These are phyloP conservation scores for Schizophyllum amplum DNA, from an alignment of 1,284 basidiomycete species.

Conservation along the genomic window DNA sequence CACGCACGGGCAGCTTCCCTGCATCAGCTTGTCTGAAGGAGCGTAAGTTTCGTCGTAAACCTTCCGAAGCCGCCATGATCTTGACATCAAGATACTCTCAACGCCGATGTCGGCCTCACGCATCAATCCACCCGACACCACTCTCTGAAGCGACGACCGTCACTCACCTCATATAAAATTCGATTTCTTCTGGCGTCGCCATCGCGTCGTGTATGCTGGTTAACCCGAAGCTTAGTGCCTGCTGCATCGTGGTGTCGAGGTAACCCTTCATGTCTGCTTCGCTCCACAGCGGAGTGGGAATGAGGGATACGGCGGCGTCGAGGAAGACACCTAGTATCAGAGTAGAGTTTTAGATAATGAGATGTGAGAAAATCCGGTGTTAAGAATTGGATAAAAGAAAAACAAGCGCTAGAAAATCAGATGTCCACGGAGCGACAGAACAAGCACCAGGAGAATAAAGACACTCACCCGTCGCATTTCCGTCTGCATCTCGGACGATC, in stretches of 20 bases:
- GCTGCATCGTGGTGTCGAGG: conserved; percentile 52
- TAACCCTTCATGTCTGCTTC: conserved; percentile 51
- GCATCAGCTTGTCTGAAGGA: not conserved
- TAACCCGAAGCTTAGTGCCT: conserved; percentile 69
- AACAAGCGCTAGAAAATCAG: no score
- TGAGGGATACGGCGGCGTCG: conserved; percentile 66
- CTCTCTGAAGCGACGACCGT: not conserved
- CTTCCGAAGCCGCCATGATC: conserved; percentile 1
- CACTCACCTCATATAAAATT: conserved; percentile 59
- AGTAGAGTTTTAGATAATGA: not conserved
- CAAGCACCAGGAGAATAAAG: conserved; percentile 20
- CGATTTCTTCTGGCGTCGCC: conserved; percentile 42
- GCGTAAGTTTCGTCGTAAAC: not conserved
- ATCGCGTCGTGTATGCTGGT: conserved; percentile 82
- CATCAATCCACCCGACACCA: no score
- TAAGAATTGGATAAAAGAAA: no score
- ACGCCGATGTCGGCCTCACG: conserved; percentile 55
- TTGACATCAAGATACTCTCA: conserved; percentile 42
- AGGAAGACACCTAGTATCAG: conserved; percentile 50
- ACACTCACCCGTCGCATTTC: conserved; percentile 75
- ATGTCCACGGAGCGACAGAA: no score
- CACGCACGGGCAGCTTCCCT: not conserved
- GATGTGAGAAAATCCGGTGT: not conserved
- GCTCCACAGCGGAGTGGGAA: conserved; percentile 61
- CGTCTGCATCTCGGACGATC: conserved; percentile 58